Conservation (phyloP, 1,284 basidiomycete genomes). For the Hemileia vastatrix region DNA sequence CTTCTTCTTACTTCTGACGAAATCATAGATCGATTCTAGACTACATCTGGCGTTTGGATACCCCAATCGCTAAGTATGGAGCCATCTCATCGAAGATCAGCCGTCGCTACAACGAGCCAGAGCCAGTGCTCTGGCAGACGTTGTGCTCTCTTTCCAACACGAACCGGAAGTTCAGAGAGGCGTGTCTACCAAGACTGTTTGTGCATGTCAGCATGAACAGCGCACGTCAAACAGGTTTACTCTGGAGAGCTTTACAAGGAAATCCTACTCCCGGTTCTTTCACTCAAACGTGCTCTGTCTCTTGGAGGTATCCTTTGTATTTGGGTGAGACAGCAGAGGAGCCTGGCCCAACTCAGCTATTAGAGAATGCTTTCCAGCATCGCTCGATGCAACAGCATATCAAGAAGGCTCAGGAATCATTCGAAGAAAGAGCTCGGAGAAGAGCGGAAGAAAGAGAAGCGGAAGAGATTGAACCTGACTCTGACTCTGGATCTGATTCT, state of each 20-base stretch:
- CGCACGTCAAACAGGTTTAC: neutral
- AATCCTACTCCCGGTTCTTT: no score
- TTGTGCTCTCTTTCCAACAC: neutral
- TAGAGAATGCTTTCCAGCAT: neutral
- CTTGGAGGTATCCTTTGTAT: neutral
- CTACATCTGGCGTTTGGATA: neutral
- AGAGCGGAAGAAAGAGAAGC: neutral
- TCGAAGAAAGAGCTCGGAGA: neutral
- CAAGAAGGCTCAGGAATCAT: neutral
- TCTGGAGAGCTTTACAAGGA: no score
- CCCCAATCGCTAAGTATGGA: neutral
- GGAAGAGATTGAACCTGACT: neutral
- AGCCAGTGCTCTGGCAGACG: neutral
- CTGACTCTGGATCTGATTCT: neutral
- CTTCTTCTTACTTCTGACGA: neutral
- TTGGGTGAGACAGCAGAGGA: neutral
- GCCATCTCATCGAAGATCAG: no score
- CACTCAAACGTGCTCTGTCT: no score
- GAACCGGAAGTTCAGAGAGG: neutral
- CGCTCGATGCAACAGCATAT: neutral
- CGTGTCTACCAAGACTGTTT: neutral
- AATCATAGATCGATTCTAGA: neutral
- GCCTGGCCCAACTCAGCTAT: neutral
- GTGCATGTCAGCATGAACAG: neutral
- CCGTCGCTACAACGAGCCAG: neutral